Conservation (phyloP, 2,329 filamentous ascomycete genomes). For the Cladosporium phlei region DNA sequence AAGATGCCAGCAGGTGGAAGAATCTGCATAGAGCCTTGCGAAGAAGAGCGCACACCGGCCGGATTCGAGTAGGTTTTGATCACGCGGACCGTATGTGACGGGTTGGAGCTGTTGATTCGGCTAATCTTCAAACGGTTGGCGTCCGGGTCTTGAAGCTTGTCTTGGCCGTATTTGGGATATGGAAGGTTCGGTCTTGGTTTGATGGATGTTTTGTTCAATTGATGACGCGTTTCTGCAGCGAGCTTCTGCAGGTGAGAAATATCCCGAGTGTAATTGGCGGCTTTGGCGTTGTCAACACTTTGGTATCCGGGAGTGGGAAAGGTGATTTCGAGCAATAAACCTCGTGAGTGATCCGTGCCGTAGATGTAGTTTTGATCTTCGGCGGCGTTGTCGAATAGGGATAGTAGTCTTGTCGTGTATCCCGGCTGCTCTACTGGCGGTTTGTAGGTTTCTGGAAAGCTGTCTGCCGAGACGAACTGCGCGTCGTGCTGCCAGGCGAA, state of each 20-base stretch:
- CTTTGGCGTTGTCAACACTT: neutral
- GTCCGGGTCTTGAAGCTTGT: conserved; percentile 4
- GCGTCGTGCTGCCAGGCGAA: conserved; percentile 24
- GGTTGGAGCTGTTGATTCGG: conserved; percentile 16
- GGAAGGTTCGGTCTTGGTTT: neutral
- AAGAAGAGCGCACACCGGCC: conserved; percentile 19
- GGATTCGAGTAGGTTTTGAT: conserved; percentile 22
- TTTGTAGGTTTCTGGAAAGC: conserved; percentile 16
- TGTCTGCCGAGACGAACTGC: conserved; percentile 14
- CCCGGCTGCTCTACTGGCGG: conserved; percentile 16
- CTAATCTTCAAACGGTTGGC: conserved; percentile 13
- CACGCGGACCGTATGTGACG: conserved; percentile 20
- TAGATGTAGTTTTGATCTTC: conserved; percentile 26
- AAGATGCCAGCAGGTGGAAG: conserved; percentile 15
- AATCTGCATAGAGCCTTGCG: conserved; percentile 25
- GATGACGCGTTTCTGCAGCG: neutral
- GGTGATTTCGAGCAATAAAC: conserved; percentile 24
- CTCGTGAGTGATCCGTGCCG: conserved; percentile 20
- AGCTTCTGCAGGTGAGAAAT: neutral
- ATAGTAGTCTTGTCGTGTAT: conserved; percentile 19
- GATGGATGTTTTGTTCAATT: neutral
- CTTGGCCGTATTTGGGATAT: neutral
- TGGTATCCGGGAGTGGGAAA: conserved; percentile 17
- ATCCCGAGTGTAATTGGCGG: neutral
- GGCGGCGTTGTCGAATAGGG: conserved; percentile 47